A percentile compares a stretch with the other conserved stretches of the same genome.
These are phyloP conservation scores for Carpinus fangiana DNA, from an alignment of 306 rosid species.

Conservation along the genomic window DNA sequence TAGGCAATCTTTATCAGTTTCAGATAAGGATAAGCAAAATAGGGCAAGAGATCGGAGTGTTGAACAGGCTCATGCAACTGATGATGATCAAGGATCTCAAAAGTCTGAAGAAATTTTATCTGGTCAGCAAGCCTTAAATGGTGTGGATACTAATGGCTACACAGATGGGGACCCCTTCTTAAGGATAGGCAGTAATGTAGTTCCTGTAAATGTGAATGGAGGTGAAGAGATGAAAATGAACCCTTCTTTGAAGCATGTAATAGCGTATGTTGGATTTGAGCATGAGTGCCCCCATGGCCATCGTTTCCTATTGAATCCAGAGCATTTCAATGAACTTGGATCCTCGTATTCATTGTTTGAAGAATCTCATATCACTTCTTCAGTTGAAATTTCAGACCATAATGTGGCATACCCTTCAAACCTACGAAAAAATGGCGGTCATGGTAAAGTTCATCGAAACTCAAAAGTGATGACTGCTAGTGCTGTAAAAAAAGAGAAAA, in stretches of 20 bases:
- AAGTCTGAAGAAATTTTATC: slow-evolving; percentile 46
- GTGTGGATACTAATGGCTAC: slow-evolving; percentile 32
- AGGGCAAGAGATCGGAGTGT: slow-evolving; percentile 43
- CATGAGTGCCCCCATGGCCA: slow-evolving; percentile 96
- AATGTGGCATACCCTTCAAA: slow-evolving; percentile 44
- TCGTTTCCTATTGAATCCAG: slow-evolving; percentile 75
- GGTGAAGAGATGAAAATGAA: slow-evolving; percentile 46
- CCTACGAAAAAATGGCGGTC: slow-evolving; percentile 48
- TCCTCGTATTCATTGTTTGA: slow-evolving; percentile 49
- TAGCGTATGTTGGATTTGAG: slow-evolving; percentile 81
- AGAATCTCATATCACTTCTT: slow-evolving; percentile 50
- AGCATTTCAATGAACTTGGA: slow-evolving; percentile 76
- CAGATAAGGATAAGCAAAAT: slow-evolving; percentile 63
- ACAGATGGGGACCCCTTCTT: slow-evolving; percentile 55
- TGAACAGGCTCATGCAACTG: slow-evolving; percentile 39
- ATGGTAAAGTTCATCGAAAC: slow-evolving; percentile 52
- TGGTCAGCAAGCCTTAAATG: slow-evolving; percentile 41
- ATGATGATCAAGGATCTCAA: slow-evolving; percentile 40
- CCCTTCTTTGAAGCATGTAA: slow-evolving; percentile 46
- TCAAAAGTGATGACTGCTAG: slow-evolving; percentile 48
- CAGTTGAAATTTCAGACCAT: slow-evolving; percentile 40
- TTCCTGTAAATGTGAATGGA: slow-evolving; percentile 63
- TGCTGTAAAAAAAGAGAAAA: slow-evolving; percentile 50
- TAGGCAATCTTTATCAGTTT: slow-evolving; percentile 46
- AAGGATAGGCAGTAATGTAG: slow-evolving; percentile 69